Conservation (phyloP, 192 early-diverging fungal species). For the Umbelopsis sp. region DNA sequence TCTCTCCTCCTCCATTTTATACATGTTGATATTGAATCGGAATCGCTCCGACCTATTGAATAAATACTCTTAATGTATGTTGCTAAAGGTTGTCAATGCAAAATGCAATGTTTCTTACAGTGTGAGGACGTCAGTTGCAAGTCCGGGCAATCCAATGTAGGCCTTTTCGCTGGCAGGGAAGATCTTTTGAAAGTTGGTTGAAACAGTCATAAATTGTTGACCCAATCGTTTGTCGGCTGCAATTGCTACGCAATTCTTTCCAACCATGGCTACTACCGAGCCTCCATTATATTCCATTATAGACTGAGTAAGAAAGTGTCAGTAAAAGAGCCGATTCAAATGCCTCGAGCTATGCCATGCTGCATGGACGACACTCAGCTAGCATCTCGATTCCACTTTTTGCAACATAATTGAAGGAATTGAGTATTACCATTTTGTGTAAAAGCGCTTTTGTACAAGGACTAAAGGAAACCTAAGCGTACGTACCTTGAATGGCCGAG, state of each 20-base stretch:
- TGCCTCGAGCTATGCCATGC: neutral
- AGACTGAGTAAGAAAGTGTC: conserved; percentile 48
- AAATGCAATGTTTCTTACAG: conserved; percentile 57
- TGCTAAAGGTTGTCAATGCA: neutral
- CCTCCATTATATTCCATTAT: conserved; percentile 96
- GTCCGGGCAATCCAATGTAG: conserved; percentile 89
- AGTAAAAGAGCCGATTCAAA: neutral
- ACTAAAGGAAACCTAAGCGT: neutral
- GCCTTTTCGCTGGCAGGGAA: conserved; percentile 84
- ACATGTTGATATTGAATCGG: conserved; percentile 94
- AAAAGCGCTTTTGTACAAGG: conserved; percentile 6
- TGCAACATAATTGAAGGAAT: too few species aligned
- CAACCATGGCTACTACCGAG: conserved; percentile 94
- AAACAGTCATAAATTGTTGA: conserved; percentile 89
- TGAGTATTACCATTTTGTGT: conserved; percentile 3
- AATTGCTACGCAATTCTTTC: conserved; percentile 98
- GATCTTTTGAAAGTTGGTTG: conserved; percentile 94
- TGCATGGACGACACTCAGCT: neutral
- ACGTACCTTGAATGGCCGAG: neutral
- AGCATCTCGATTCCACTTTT: neutral
- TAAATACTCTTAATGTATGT: too few species aligned
- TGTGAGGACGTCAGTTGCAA: conserved; percentile 96
- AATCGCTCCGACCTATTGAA: conserved; percentile 78
- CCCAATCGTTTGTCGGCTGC: conserved; percentile 95
- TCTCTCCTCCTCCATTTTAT: conserved; percentile 93